These are phyloP conservation scores for Aspergillus panamensis DNA, from an alignment of 495 filamentous ascomycete genomes.

Conservation along the genomic window DNA sequence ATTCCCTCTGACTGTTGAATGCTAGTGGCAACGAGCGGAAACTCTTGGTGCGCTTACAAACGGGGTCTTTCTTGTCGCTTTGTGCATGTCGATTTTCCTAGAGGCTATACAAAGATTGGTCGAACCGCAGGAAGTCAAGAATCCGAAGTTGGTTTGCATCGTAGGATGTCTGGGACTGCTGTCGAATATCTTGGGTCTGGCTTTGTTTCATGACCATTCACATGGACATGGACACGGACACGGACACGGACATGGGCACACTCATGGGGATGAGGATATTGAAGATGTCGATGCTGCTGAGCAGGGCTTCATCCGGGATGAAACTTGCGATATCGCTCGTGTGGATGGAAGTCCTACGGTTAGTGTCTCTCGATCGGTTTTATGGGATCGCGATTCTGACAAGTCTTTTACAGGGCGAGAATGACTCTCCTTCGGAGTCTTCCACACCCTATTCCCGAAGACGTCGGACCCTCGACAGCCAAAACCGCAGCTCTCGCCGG, in stretches of 20 bases:
- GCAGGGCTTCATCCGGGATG: conserved; percentile 44
- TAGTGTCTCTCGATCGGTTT: conserved; percentile 40
- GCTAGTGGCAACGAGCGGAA: conserved; percentile 94
- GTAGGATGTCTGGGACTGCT: conserved; percentile 83
- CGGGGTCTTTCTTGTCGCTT: conserved; percentile 91
- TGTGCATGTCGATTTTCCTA: conserved; percentile 92
- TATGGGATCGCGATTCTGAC: conserved; percentile 4
- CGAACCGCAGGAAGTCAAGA: conserved; percentile 78
- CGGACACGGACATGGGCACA: conserved; percentile 46
- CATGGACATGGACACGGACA: conserved; percentile 67
- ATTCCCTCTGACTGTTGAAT: conserved; percentile 25
- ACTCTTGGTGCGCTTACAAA: conserved; percentile 94
- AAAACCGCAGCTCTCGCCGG: conserved; percentile 49
- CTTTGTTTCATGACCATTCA: conserved; percentile 89
- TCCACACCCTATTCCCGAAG: conserved; percentile 31
- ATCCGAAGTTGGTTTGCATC: conserved; percentile 79
- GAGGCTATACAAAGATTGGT: conserved; percentile 88
- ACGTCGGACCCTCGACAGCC: conserved; percentile 33
- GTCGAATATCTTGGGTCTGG: conserved; percentile 85
- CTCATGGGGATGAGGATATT: conserved; percentile 28
- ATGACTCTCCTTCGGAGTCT: conserved; percentile 23
- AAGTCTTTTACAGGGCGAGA: conserved; percentile 12
- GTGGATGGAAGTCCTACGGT: conserved; percentile 45
- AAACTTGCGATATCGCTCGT: conserved; percentile 25
- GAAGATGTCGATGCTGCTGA: conserved; percentile 38